Percentiles rank a stretch among this genome's conserved stretches.
Evolutionary conservation across 345 rosid species (phyloP).

Genomic region (Psidium guajava): DNA sequence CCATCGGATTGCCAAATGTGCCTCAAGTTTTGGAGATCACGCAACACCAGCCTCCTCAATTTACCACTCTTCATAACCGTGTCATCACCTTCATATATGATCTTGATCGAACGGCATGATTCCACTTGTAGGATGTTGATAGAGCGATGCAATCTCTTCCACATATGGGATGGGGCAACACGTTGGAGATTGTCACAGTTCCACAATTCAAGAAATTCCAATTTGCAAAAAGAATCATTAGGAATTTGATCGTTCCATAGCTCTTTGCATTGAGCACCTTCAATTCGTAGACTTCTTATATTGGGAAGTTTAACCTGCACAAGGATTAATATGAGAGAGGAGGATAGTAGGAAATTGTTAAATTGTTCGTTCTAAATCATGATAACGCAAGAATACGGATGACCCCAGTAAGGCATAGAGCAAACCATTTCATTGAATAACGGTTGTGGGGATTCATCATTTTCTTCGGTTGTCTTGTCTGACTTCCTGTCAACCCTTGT

Average conservation of each 20-base stretch:
- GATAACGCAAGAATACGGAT: neutral
- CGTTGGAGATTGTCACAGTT: neutral
- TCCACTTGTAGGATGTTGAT: accelerated
- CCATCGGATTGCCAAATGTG: neutral
- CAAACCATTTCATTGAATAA: too few species aligned
- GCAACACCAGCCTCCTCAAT: neutral
- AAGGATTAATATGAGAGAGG: accelerated
- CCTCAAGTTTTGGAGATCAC: neutral
- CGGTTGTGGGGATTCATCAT: too few species aligned
- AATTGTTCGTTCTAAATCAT: neutral
- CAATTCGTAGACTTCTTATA: accelerated
- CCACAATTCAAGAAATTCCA: accelerated
- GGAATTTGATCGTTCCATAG: neutral
- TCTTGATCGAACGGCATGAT: neutral
- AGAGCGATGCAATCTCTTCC: accelerated
- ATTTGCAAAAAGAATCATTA: accelerated
- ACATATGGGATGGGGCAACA: neutral
- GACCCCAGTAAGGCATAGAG: neutral
- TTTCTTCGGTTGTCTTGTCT: too few species aligned
- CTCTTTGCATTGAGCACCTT: accelerated
- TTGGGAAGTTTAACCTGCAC: neutral
- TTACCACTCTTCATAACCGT: accelerated
- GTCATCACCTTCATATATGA: neutral
- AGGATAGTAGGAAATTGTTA: neutral
- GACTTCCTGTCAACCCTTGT: too few species aligned